phyloP scores from a whole-genome alignment of 2,329 filamentous ascomycete genomes.

The Eutypa lata region DNA sequence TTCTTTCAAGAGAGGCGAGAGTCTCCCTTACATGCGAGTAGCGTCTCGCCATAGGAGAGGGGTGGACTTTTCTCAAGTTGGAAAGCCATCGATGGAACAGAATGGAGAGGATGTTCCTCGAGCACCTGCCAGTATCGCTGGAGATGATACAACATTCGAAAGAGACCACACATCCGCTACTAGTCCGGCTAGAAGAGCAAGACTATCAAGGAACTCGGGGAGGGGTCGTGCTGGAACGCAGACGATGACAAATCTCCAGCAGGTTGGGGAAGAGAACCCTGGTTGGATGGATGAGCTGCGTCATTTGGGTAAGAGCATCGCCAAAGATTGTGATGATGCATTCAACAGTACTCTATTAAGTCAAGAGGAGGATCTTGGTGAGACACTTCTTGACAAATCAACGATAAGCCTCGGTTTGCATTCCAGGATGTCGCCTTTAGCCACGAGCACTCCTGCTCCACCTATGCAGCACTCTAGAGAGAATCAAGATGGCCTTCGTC shows the following conservation, averaged over 20 bases:
- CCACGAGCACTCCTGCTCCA: constrained; percentile 13
- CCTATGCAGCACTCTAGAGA: constrained; percentile 3
- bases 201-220: constrained; percentile 5
- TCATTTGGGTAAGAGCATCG: constrained; percentile 79
- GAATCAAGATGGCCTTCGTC: constrained; percentile 8
- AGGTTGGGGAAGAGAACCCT: constrained; percentile 14
- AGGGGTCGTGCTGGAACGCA: constrained; percentile 13
- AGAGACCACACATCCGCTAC: constrained; percentile 19
- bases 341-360: constrained; percentile 66
- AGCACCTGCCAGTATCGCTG: constrained; percentile 24
- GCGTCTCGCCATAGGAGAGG: constrained; percentile 48
- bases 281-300: constrained; percentile 70
- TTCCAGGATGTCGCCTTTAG: constrained; percentile 1
- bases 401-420: constrained; percentile 2
- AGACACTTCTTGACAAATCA: constrained; percentile 9
- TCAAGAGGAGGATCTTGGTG: constrained; percentile 11
- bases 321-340: constrained; percentile 87
- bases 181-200: constrained; percentile 16
- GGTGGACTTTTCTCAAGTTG: constrained; percentile 52
- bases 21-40: constrained; percentile 38
- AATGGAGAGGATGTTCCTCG: constrained; percentile 10
- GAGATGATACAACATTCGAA: constrained; percentile 23
- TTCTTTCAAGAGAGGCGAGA: constrained; percentile 47
- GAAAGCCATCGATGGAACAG: constrained; percentile 30
- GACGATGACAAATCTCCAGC: constrained; percentile 22